A percentile compares a stretch with the other conserved stretches of the same genome.
Conservation (phyloP, 2,329 filamentous ascomycete species). For the Nigrospora osmanthi region DNA sequence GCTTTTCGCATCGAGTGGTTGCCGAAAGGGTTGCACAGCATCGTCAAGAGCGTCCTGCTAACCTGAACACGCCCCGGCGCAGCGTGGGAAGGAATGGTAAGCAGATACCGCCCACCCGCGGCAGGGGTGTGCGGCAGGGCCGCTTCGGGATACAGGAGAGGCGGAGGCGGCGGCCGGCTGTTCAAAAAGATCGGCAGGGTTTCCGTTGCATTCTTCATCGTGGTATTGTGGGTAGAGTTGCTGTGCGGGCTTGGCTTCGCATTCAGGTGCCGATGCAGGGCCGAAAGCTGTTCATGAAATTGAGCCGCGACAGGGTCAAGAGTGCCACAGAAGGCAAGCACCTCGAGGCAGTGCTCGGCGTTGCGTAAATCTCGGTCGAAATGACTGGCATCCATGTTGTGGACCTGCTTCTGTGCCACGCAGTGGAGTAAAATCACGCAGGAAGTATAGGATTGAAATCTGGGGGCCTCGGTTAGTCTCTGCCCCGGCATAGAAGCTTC, state of each 20-base stretch:
- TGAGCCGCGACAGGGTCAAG: slow-evolving; percentile 2
- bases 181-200: not conserved
- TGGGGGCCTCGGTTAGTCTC: not conserved
- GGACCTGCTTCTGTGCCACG: slow-evolving; percentile 19
- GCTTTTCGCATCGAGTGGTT: not conserved
- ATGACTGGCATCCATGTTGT: slow-evolving; percentile 10
- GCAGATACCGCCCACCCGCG: not conserved
- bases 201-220: not conserved
- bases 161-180: not conserved
- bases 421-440: slow-evolving; percentile 21
- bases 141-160: not conserved
- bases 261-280: not conserved
- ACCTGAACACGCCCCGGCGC: not conserved
- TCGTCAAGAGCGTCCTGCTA: not conserved
- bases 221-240: not conserved
- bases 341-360: slow-evolving; percentile 15
- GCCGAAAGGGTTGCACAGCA: slow-evolving; percentile 5
- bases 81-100: not conserved
- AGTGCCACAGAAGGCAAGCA: slow-evolving; percentile 6
- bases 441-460: slow-evolving; percentile 21
- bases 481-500: no score
- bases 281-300: slow-evolving; percentile 6
- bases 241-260: not conserved
- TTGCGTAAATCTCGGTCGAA: slow-evolving; percentile 18
- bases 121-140: not conserved